Base-by-base conservation (phyloP, 2,329 filamentous ascomycete species). In the Talaromyces sp. region DNA sequence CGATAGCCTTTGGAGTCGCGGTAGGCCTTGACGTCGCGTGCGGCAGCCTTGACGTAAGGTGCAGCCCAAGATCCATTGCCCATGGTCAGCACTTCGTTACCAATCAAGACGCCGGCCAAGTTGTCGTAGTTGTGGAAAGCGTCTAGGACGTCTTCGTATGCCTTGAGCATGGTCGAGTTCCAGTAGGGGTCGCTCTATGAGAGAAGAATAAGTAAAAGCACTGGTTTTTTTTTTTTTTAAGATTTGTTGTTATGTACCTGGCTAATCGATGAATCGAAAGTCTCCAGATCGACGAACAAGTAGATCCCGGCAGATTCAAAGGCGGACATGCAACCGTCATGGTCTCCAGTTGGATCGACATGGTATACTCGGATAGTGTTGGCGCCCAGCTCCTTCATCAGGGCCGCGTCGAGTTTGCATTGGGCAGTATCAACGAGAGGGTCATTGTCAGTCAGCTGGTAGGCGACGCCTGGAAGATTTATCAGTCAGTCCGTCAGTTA, bases 341-440 rank as follows among this genome's bases (percentile, higher is more conserved):
- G 93, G 71, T 93, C 80, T 32, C 78, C 85, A 2, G 76, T 73
- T 1, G 89, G 78, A 68, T 96, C 88, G 63, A 96, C 90, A 70
- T 96, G 91, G 75, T 96, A 96, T 61, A 95, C 89, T 60, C 92
- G 90, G 69, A 96, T 91, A 31, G 89, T 83, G 73, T 96, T 96
- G 71, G 89, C 85, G 64, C 90, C 91, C 58, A 96, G 80, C 19
- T 86, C 85, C 73, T 90, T 83, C 89, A 96, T 96, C 70, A 93
- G 81, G 17, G 79, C 73, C 49, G 88, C 87, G 77, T 96, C 92
- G 66, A 86, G 85, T 67, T 82, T 75, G 79, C 91, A 96, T 78
- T 96, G 92, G 54, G 84, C 84, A 46, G 84, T 82, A 71, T 95
- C 84, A 66, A 90, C 77, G 64, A 96, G 84, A 55, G 91, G 92